Conservation (phyloP, 1,139 yeast species). For the Groenewaldozyma sp. region DNA sequence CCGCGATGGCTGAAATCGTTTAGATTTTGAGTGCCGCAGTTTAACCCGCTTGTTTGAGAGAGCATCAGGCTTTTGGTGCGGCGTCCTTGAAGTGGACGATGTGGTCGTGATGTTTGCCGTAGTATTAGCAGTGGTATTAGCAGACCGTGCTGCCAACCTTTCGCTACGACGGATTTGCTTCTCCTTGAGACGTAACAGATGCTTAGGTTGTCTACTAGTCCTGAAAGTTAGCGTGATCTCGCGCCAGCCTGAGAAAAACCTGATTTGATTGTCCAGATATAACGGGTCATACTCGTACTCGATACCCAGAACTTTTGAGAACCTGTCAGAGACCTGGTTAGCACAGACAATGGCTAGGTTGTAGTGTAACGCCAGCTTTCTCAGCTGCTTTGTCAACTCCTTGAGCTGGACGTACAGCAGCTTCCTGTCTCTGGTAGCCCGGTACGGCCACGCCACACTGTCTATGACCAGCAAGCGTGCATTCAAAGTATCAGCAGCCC, state of each 20-base stretch:
- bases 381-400: slow-evolving; percentile 25
- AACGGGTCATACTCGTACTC: slow-evolving; percentile 16
- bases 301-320: slow-evolving; percentile 10
- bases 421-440: slow-evolving; percentile 41
- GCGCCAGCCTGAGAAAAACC: slow-evolving; percentile 75
- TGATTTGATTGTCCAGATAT: slow-evolving; percentile 54
- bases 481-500: slow-evolving; percentile 33
- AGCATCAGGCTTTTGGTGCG: not conserved
- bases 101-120: not conserved
- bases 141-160: not conserved
- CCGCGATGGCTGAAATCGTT: too few relatives aligned
- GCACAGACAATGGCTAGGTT: slow-evolving; percentile 57
- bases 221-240: slow-evolving; percentile 12
- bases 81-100: not conserved
- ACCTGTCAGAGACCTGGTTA: slow-evolving; percentile 67
- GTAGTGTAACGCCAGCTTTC: slow-evolving; percentile 26
- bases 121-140: not conserved
- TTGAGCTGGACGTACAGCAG: slow-evolving; percentile 10
- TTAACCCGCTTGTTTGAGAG: slow-evolving; percentile 2
- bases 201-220: slow-evolving; percentile 2
- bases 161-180: not conserved
- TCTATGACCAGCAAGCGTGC: slow-evolving; percentile 59
- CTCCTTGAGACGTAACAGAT: not conserved
- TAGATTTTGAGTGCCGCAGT: too few relatives aligned
- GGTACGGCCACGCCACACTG: slow-evolving; percentile 76